Evolutionary conservation across 2,329 filamentous ascomycete species (phyloP), one percentile per base, ranked within the genome.

Genomic region (Colletotrichum scovillei): DNA sequence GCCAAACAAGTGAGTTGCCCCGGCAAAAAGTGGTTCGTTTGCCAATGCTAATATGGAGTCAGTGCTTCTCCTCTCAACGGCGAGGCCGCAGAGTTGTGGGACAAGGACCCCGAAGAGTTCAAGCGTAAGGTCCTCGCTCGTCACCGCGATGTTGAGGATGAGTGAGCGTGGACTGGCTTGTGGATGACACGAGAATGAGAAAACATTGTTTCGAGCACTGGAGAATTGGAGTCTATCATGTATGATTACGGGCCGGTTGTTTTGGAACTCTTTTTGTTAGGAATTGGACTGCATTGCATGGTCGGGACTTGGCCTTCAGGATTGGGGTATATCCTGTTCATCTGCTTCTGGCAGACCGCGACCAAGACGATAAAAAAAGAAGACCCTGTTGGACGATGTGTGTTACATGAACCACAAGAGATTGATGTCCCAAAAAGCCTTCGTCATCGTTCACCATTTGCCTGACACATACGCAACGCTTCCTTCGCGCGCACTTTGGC

Each of bases 1-100:
- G 85, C 97, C 97, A 46, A 99, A 99, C 86, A 99, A 99, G 97
- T 98, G 86, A 83, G 94, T 86, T 57, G 24, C 52, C 68, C 30
- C 16, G 22, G 22, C 22, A 26, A 38, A 38, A 55, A 35, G 32
- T 63, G 38, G 55, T 26, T 24, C n/a, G 19, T 26, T n/a, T 6
- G 5, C 55, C 32, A 28, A 32, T 52, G 22, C 77, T 79, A 68
- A 81, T 74, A 16, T 38, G 66, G 22, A 60, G 4, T 3, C 75
- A 98, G 96, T 83, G 91, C 97, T 72, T 98, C 95, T 76, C 97
- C 97, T 2, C 87, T 99, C 76, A 99, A 99, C 79, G 97, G 95
- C 73, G 95, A 99, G 84, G 97, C 97, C 35, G 97, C 97, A 19
- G 94, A 98, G 82, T 88, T 99, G 55, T 99, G 97, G 95, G 96